A percentile compares a stretch with the other conserved stretches of the same genome.
Conservation (phyloP, 208 protist species). For the Wallacemonas sp. region DNA sequence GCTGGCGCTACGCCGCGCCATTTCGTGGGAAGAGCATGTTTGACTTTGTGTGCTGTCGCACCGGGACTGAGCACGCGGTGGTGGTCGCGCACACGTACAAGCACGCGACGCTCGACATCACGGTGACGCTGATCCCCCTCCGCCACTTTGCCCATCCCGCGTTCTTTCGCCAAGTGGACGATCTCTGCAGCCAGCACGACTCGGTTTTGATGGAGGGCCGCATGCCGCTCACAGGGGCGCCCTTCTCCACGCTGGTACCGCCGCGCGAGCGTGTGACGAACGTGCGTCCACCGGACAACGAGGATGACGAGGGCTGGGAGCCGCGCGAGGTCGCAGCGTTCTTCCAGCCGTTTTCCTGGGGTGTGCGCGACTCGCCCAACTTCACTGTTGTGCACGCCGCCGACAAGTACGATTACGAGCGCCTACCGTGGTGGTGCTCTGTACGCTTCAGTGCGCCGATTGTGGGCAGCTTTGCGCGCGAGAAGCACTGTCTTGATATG, state of each 20-base stretch:
- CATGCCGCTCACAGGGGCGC: slow-evolving; percentile 54
- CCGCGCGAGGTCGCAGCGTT: slow-evolving; percentile 69
- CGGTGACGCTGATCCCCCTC: slow-evolving; percentile 79
- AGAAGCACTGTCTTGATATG: slow-evolving; percentile 86
- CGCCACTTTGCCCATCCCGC: slow-evolving; percentile 80
- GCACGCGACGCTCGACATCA: slow-evolving; percentile 38
- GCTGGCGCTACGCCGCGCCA: slow-evolving; percentile 58
- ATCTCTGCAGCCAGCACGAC: slow-evolving; percentile 75
- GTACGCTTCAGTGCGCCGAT: slow-evolving; percentile 77
- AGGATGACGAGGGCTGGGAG: slow-evolving; percentile 88
- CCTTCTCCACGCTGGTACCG: slow-evolving; percentile 76
- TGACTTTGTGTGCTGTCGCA: slow-evolving; percentile 61
- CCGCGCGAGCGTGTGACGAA: slow-evolving; percentile 31
- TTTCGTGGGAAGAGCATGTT: slow-evolving; percentile 52
- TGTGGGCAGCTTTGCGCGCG: slow-evolving; percentile 62
- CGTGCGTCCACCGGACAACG: slow-evolving; percentile 49
- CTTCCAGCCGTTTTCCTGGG: slow-evolving; percentile 90
- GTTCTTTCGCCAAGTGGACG: slow-evolving; percentile 84
- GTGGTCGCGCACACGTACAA: slow-evolving; percentile 75
- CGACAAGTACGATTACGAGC: slow-evolving; percentile 87
- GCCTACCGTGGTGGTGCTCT: slow-evolving; percentile 78
- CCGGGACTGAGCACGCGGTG: slow-evolving; percentile 26
- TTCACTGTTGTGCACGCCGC: slow-evolving; percentile 86
- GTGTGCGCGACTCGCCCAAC: slow-evolving; percentile 67
- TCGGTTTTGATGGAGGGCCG: slow-evolving; percentile 89